Base-by-base conservation (phyloP, 345 rosid genomes). In the Corymbia maculata region DNA sequence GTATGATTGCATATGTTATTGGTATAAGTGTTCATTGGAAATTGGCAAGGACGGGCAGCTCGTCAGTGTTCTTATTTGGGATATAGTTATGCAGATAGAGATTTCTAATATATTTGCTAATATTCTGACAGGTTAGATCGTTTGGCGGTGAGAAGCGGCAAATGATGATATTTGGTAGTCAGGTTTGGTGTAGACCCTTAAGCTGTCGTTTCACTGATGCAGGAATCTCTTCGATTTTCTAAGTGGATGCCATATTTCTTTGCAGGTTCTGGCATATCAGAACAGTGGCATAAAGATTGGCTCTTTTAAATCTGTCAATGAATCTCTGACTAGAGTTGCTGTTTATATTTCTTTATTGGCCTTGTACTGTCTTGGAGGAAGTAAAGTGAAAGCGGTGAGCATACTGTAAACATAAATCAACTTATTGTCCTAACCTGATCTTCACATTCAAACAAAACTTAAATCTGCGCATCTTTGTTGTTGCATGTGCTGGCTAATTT, bases 61-160 rank as follows among this genome's bases (percentile, higher is more conserved):
- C 15, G 5, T 42, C 49, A 42, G 49, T 42, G 84, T 19, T 75
- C 45, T 32, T 68, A 68, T 68, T 16, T 68, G 45, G 80, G 44
- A 68, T 68, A 32, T 68, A 68, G 80, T 68, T 68, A 32, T 32
- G 80, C 28, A 49, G 28, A 70, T 86, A 79, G 8, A 28, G 59
- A 50, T 51, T 52, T 51, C 59, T n/a, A 51, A 85, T 85, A n/a
- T 85, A 64, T 57, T 26, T 86, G 79, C 50, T 88, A 51, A 84
- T 91, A 36, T 91, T 89, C 84, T 89, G 88, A 57, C 87, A 96
- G 99, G 99, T 97, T 84, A 94, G 99, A 93, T 97, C 99, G n/a
- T 97, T 97, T 92, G 93, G 99, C 79, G 99, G 99, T 87, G 99
- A 97, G 92, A 96, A 93, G 90, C 95, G 93, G 86, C 99, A 96